Evolutionary conservation across 2,329 filamentous ascomycete genomes (phyloP), one percentile per base, ranked within the genome.

Genomic region (Monilinia fructigena): DNA sequence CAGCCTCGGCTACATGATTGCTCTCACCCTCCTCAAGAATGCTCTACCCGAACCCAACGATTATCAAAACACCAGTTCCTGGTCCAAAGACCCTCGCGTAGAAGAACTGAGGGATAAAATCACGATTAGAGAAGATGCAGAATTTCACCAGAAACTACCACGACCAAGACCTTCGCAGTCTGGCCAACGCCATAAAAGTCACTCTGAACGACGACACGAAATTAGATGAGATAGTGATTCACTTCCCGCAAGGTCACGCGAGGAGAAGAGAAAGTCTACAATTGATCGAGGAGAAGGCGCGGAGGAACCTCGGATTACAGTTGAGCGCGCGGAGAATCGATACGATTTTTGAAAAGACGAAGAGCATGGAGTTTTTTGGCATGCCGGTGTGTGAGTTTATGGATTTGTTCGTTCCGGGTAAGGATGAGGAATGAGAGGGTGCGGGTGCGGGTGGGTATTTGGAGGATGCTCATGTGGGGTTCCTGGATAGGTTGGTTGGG

Each of bases 161-260:
- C 7, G 66, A 78, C 56, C 55, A 68, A 31, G 66, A 73, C 1
- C 74, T 71, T 11, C 74, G 70, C 60, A 75, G 72, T 67, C 68
- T 74, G 5, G 72, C 73, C 1, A 72, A 68, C 55, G 77, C 69
- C 0, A 18, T 79, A 16, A 73, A 68, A 1, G 65, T 78, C 0
- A 31, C 66, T 16, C 61, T 79, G 12, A 55, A 63, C 11, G 69
- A 75, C 65, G 73, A 74, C 1, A 63, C 63, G 2, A 52, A 54
- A 23, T 47, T 77, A 14, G 67, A 73, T 2, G 76, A 79, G 54
- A 70, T 76, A 12, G 16, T 76, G 8, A 68, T 78, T 6, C 71
- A 82, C 68, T 81, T 79, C 72, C 78, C 79, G 0, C 66, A 70
- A 11, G 75, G 74, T 2, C 71, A 75, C 65, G 63, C 63, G 10